Conservation (phyloP, 257 asterid genomes). For the Nicotiana otophora region DNA sequence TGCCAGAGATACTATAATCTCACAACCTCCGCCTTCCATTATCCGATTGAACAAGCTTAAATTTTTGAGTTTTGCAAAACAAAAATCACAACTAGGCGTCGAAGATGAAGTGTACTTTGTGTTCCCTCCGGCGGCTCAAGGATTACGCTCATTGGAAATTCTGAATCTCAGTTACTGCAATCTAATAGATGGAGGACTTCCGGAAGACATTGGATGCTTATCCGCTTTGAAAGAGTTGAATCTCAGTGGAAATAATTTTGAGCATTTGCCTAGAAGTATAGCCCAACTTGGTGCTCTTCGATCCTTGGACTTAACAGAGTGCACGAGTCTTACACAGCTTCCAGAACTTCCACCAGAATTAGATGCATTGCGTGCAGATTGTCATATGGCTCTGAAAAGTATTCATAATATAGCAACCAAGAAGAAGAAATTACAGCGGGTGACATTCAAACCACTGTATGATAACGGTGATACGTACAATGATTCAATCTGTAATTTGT, state of each 20-base stretch:
- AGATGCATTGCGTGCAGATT: too few relatives aligned
- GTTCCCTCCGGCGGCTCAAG: neutral
- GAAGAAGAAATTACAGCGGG: too few relatives aligned
- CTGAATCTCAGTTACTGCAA: neutral
- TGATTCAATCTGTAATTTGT: neutral
- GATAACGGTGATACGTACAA: too few relatives aligned
- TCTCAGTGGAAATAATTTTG: neutral
- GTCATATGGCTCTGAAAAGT: too few relatives aligned
- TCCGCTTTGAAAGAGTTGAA: fast-evolving
- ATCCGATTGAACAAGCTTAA: neutral
- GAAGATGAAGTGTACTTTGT: neutral
- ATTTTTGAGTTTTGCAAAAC: neutral
- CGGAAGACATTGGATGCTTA: neutral
- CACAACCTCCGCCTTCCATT: neutral
- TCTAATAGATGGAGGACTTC: neutral
- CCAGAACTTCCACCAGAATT: too few relatives aligned
- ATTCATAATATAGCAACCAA: too few relatives aligned
- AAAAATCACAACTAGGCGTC: neutral
- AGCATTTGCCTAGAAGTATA: neutral
- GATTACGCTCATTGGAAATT: neutral
- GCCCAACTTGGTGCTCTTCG: neutral
- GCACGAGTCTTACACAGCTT: neutral
- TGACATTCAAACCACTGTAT: too few relatives aligned
- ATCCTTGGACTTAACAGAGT: neutral
- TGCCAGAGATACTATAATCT: neutral